A percentile compares a stretch with the other conserved stretches of the same genome.
Conservation (phyloP, 2,329 filamentous ascomycete genomes). For the Emericellopsis cladophorae region DNA sequence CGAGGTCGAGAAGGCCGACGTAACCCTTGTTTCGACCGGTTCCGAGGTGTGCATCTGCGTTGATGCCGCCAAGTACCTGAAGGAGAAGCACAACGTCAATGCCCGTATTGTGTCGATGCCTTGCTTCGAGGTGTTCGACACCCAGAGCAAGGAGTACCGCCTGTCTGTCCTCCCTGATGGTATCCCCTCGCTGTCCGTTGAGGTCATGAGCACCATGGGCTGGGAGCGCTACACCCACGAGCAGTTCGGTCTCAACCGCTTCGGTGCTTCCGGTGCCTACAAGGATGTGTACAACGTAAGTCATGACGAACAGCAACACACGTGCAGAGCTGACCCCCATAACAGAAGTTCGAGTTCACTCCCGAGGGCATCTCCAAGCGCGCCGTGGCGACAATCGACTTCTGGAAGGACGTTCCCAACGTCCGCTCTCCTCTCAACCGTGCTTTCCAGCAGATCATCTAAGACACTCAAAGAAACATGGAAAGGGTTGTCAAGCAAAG, state of each 20-base stretch:
- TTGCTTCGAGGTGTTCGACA: conserved; percentile 94
- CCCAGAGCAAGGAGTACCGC: conserved; percentile 88
- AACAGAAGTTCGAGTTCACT: conserved; percentile 97
- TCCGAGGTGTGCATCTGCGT: conserved; percentile 92
- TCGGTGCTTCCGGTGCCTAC: conserved; percentile 94
- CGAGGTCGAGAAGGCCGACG: conserved; percentile 69
- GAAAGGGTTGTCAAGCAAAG: conserved; percentile 7
- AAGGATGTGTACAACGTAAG: conserved; percentile 90
- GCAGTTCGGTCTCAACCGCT: conserved; percentile 98
- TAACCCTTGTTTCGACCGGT: conserved; percentile 89
- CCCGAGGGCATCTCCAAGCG: conserved; percentile 95
- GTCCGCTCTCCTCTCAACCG: conserved; percentile 92
- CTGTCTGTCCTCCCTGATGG: conserved; percentile 87
- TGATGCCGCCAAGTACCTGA: conserved; percentile 82
- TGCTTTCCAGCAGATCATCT: conserved; percentile 95
- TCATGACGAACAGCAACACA: conserved; percentile 5
- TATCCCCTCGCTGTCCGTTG: conserved; percentile 83
- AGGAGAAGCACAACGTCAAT: conserved; percentile 76
- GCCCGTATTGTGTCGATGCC: conserved; percentile 91
- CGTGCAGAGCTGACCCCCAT: conserved; percentile 19
- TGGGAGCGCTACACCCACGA: conserved; percentile 99
- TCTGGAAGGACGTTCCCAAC: conserved; percentile 90
- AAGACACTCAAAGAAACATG: conserved; percentile 23
- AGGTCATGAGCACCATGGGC: conserved; percentile 93
- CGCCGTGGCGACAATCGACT: conserved; percentile 80